Conservation (phyloP, 352 stramenopile species). For the Phytopythium helicoides region DNA sequence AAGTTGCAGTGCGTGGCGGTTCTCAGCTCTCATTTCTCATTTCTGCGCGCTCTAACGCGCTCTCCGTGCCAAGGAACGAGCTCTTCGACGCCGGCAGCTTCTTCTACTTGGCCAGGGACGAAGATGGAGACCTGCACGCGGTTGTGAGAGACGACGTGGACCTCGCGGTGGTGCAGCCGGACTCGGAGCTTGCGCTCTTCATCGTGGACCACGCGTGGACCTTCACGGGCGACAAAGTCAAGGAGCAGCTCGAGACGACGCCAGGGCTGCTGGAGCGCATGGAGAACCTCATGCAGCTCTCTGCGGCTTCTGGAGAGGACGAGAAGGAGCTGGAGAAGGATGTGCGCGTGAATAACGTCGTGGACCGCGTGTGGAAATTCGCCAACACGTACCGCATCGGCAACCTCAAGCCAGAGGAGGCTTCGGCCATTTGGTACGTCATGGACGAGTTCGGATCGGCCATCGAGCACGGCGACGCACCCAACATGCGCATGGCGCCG, state of each 20-base stretch:
- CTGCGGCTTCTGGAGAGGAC: constrained; percentile 10
- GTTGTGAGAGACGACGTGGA: constrained; percentile 48
- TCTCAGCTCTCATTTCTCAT: no score
- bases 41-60: constrained; percentile 3
- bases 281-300: constrained; percentile 45
- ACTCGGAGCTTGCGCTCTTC: constrained; percentile 41
- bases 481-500: constrained; percentile 48
- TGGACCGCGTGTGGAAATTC: constrained; percentile 41
- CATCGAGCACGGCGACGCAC: constrained; percentile 40
- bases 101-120: constrained; percentile 46
- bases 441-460: constrained; percentile 59
- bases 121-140: constrained; percentile 41
- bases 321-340: constrained; percentile 12
- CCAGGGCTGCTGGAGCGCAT: constrained; percentile 39
- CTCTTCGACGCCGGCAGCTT: constrained; percentile 45
- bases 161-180: constrained; percentile 25
- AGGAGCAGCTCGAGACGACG: constrained; percentile 26
- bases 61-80: constrained; percentile 26
- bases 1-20: constrained; percentile 42
- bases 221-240: constrained; percentile 40
- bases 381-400: constrained; percentile 51
- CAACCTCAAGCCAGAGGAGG: constrained; percentile 37
- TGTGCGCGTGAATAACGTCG: constrained; percentile 23
- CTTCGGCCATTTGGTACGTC: constrained; percentile 51
- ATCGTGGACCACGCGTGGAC: constrained; percentile 58